These are phyloP conservation scores for Naganishia liquefaciens DNA, from an alignment of 1,284 basidiomycete species.

Conservation along the genomic window DNA sequence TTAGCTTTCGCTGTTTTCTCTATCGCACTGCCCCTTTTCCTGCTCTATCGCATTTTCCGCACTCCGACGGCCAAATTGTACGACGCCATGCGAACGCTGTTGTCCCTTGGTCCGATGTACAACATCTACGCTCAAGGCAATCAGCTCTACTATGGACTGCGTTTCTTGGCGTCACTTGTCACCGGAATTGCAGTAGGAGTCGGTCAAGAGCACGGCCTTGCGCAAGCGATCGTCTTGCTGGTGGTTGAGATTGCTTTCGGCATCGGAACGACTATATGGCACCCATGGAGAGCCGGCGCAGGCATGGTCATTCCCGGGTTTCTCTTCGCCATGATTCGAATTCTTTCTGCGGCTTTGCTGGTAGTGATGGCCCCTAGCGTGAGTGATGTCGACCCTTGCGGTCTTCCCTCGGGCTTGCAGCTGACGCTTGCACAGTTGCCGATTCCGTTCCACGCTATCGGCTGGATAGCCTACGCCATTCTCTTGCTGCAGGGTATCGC, in stretches of 20 bases:
- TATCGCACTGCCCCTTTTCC: slow-evolving; percentile 70
- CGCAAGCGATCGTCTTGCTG: slow-evolving; percentile 85
- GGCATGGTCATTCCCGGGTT: slow-evolving; percentile 94
- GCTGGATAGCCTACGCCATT: slow-evolving; percentile 92
- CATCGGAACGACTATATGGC: slow-evolving; percentile 84
- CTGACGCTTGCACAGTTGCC: slow-evolving; percentile 17
- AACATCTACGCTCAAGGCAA: slow-evolving; percentile 91
- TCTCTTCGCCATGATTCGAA: slow-evolving; percentile 82
- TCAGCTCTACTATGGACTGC: slow-evolving; percentile 79
- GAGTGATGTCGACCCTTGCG: slow-evolving; percentile 50
- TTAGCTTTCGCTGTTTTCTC: slow-evolving; percentile 70
- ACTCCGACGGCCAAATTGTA: slow-evolving; percentile 88
- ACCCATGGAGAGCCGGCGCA: slow-evolving; percentile 93
- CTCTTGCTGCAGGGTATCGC: slow-evolving; percentile 82
- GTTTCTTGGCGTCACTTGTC: slow-evolving; percentile 77
- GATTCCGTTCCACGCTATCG: slow-evolving; percentile 58
- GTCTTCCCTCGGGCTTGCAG: background rate
- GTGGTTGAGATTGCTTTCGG: slow-evolving; percentile 79
- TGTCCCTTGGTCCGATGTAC: slow-evolving; percentile 91
- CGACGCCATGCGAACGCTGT: slow-evolving; percentile 85
- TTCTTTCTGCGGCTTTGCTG: slow-evolving; percentile 82
- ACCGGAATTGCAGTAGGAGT: slow-evolving; percentile 82
- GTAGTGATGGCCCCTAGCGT: slow-evolving; percentile 86
- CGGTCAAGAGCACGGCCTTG: slow-evolving; percentile 82
- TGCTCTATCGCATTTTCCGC: slow-evolving; percentile 72